Percentiles rank a stretch among this genome's conserved stretches.
phyloP scores from a whole-genome alignment of 371 early-diverging fungal genomes.

The Gilbertella persicaria region DNA sequence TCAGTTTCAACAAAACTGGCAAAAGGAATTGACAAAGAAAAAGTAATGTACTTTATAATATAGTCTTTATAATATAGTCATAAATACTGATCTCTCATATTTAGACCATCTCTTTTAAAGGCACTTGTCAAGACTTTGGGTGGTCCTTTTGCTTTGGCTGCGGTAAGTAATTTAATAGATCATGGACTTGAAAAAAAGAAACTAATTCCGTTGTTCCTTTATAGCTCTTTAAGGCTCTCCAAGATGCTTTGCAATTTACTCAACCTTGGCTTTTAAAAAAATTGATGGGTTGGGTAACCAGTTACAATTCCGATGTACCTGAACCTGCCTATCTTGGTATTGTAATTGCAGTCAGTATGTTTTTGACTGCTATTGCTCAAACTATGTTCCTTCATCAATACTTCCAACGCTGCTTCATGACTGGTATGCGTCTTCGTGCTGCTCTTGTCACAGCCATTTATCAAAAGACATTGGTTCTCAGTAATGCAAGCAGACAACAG shows the following conservation, averaged over 20 bases:
- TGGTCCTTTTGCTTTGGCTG: slow-evolving; percentile 67
- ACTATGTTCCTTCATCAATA: slow-evolving; percentile 90
- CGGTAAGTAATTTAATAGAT: no score
- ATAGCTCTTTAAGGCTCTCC: slow-evolving; percentile 74
- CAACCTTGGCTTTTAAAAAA: slow-evolving; percentile 81
- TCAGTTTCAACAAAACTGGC: slow-evolving; percentile 73
- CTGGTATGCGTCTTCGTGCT: slow-evolving; percentile 82
- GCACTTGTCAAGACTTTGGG: slow-evolving; percentile 72
- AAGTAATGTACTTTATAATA: slow-evolving; percentile 37
- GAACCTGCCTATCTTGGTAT: slow-evolving; percentile 67
- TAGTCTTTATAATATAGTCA: background rate
- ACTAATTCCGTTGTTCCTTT: no score
- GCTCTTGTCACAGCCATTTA: slow-evolving; percentile 89
- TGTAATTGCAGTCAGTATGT: slow-evolving; percentile 74
- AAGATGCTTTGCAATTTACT: slow-evolving; percentile 83
- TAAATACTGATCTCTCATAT: background rate
- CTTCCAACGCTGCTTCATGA: slow-evolving; percentile 78
- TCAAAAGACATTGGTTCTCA: slow-evolving; percentile 81
- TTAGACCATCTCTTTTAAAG: slow-evolving; percentile 71
- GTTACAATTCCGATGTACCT: slow-evolving; percentile 50
- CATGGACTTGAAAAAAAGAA: no score
- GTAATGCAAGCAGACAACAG: slow-evolving; percentile 78
- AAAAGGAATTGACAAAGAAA: slow-evolving; percentile 57
- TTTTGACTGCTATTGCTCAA: slow-evolving; percentile 78
- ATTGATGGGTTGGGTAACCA: slow-evolving; percentile 75